Conservation (phyloP, 305 asterid genomes). For the Fraxinus paxiana region DNA sequence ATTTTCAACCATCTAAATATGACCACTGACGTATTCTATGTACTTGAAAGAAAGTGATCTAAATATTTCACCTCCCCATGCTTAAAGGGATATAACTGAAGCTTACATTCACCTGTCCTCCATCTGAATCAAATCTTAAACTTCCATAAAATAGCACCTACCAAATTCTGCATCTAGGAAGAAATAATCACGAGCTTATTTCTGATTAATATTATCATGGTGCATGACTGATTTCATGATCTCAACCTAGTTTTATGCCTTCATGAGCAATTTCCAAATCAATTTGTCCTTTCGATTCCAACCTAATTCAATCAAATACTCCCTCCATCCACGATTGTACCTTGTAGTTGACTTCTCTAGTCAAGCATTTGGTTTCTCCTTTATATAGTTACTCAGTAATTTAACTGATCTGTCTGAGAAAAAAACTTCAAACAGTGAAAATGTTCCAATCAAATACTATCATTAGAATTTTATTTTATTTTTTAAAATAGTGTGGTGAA, state of each 20-base stretch:
- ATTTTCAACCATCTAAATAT: neutral
- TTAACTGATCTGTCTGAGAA: neutral
- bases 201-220: neutral
- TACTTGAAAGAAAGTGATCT: neutral
- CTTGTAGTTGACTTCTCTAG: neutral
- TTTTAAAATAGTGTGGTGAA: neutral
- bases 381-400: neutral
- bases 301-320: neutral
- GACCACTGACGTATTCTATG: neutral
- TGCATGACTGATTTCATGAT: neutral
- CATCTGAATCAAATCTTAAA: neutral
- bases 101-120: neutral
- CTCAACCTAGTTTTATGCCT: neutral
- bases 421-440: neutral
- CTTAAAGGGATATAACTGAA: neutral
- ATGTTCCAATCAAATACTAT: neutral
- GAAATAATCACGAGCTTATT: too few species aligned
- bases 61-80: neutral
- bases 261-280: neutral
- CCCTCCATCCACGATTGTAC: neutral
- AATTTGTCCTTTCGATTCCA: neutral
- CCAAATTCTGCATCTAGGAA: neutral
- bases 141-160: neutral
- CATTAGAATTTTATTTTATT: neutral
- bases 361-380: neutral